Evolutionary conservation across 371 early-diverging fungal species (phyloP).

Genomic region (Choanephora cucurbitarum): DNA sequence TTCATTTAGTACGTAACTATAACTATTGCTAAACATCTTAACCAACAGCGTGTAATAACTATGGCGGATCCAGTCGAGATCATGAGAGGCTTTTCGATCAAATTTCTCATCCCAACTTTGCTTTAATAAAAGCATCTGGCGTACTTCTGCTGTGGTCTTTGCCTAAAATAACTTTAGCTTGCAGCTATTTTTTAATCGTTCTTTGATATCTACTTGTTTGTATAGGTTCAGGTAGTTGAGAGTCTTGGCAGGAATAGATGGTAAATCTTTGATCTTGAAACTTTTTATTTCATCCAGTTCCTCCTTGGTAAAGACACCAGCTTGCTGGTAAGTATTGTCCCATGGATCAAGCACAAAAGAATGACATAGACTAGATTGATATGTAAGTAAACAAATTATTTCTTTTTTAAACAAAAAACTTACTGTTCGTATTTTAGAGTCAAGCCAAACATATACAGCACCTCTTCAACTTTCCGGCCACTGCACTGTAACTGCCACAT

Average conservation of each 20-base stretch:
- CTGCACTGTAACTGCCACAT: neutral
- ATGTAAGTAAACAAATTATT: no score
- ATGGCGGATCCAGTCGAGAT: conserved; percentile 7
- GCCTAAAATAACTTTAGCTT: neutral
- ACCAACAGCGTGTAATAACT: conserved; percentile 6
- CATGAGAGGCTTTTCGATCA: conserved; percentile 1
- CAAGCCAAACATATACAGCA: no score
- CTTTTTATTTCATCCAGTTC: conserved; percentile 3
- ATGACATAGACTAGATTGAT: no score
- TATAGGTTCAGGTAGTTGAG: neutral
- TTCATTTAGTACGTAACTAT: conserved; percentile 5
- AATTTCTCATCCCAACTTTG: conserved; percentile 1
- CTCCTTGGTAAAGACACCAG: neutral
- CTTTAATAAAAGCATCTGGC: neutral
- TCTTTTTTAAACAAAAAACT: no score
- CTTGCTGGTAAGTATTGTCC: no score
- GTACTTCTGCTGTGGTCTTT: neutral
- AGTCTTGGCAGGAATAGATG: neutral
- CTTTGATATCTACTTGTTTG: neutral
- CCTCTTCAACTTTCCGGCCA: conserved; percentile 1
- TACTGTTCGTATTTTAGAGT: no score
- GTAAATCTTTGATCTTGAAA: neutral
- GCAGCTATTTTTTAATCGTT: neutral
- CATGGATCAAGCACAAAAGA: no score
- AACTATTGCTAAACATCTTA: conserved; percentile 4